Conservation (phyloP, 2,329 filamentous ascomycete genomes). For the Sporothrix mexicana region DNA sequence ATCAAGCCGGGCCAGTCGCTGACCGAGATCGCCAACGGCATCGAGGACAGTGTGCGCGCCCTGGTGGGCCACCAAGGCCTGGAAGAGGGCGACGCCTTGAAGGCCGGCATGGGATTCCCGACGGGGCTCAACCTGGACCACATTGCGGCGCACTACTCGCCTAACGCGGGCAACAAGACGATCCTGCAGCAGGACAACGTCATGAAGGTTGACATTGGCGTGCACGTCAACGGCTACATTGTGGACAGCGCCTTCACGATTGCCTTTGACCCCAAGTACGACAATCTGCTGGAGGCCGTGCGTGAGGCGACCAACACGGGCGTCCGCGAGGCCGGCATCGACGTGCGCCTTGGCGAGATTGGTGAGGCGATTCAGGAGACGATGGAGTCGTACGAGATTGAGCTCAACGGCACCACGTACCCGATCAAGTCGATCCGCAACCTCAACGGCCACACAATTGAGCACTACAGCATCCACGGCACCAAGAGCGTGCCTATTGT, state of each 20-base stretch:
- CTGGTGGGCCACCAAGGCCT: slow-evolving; percentile 76
- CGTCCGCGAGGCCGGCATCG: slow-evolving; percentile 88
- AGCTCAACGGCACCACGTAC: slow-evolving; percentile 77
- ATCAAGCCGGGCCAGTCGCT: slow-evolving; percentile 79
- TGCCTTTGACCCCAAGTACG: slow-evolving; percentile 75
- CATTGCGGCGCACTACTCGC: slow-evolving; percentile 82
- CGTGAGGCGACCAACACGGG: slow-evolving; percentile 84
- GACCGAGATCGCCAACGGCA: slow-evolving; percentile 80
- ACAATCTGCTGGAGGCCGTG: slow-evolving; percentile 74
- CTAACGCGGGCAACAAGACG: slow-evolving; percentile 82
- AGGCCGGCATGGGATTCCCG: slow-evolving; percentile 82
- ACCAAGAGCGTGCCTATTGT: slow-evolving; percentile 94
- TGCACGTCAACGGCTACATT: slow-evolving; percentile 80
- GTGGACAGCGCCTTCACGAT: slow-evolving; percentile 83
- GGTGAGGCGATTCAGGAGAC: slow-evolving; percentile 84
- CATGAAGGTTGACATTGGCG: slow-evolving; percentile 82
- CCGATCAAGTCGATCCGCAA: slow-evolving; percentile 87
- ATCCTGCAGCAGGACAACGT: slow-evolving; percentile 75
- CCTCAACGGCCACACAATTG: slow-evolving; percentile 87
- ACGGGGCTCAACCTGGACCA: slow-evolving; percentile 83
- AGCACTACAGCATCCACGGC: slow-evolving; percentile 88
- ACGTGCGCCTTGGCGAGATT: slow-evolving; percentile 85
- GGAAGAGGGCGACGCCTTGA: slow-evolving; percentile 75
- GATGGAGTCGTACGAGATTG: slow-evolving; percentile 92
- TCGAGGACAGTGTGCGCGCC: slow-evolving; percentile 78